Conservation (phyloP, 345 rosid genomes). For the Boechera divaricarpa region DNA sequence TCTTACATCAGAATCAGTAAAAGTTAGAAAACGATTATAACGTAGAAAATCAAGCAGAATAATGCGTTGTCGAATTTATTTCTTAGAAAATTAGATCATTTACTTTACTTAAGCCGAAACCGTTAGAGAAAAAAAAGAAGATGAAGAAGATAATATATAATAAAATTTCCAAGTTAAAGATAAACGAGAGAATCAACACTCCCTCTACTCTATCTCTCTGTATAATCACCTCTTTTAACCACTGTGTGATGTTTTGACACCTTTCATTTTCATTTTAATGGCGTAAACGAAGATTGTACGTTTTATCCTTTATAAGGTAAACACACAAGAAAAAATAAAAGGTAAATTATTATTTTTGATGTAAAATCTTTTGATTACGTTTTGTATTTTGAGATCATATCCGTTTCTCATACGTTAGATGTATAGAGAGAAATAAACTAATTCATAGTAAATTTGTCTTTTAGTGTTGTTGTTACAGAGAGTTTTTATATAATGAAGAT, state of each 20-base stretch:
- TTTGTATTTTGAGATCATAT: not conserved
- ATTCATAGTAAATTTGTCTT: not conserved
- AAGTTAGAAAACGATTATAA: not conserved
- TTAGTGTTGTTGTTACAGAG: not conserved
- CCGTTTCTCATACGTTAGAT: not conserved
- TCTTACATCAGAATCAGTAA: not conserved
- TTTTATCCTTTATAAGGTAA: conserved; percentile 3
- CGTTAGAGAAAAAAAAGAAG: not conserved
- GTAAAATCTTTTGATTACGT: not conserved
- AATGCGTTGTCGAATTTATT: not conserved
- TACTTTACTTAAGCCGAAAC: not conserved
- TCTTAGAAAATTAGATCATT: not conserved
- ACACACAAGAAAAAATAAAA: not conserved
- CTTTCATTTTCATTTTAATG: conserved; percentile 15
- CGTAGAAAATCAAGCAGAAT: conserved; percentile 22
- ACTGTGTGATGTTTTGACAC: not conserved
- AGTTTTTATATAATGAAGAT: conserved; percentile 19
- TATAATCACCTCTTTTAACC: not conserved
- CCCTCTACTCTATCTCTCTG: not conserved
- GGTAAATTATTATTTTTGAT: not conserved
- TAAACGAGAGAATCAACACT: not conserved
- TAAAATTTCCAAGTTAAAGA: not conserved
- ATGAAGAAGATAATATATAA: not conserved
- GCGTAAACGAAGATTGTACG: conserved; percentile 1
- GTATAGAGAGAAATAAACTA: not conserved